Percentiles rank a stretch among this genome's conserved stretches.
phyloP scores from a whole-genome alignment of 148 eudicot genomes.

The Chenopodium quinoa region DNA sequence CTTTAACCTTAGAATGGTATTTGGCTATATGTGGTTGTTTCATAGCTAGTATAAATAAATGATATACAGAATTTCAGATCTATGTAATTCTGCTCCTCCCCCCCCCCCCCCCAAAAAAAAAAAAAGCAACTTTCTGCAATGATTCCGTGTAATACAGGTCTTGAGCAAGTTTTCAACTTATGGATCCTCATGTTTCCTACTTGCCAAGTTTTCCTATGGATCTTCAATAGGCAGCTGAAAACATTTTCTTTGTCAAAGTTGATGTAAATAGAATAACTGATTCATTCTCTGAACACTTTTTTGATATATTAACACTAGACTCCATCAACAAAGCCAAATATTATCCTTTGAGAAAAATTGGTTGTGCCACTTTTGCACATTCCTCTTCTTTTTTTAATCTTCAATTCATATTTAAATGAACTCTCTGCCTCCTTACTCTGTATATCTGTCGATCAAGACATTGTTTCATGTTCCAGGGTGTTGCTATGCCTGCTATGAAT shows the following conservation, averaged over 20 bases:
- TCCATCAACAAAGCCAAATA: not conserved
- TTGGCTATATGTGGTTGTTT: not conserved
- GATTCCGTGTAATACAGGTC: not conserved
- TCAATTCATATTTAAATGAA: not conserved
- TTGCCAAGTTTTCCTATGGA: not conserved
- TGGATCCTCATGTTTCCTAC: not conserved
- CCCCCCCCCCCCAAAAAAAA: no score
- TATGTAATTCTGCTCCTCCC: not conserved
- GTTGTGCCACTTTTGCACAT: not conserved
- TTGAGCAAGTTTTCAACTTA: not conserved
- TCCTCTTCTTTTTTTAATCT: not conserved
- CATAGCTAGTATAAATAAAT: not conserved
- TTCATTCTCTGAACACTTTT: not conserved
- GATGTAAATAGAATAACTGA: not conserved
- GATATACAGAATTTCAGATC: not conserved
- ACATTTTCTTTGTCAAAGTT: not conserved
- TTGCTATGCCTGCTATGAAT: conserved; percentile 99
- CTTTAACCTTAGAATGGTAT: not conserved
- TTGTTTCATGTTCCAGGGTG: conserved; percentile 65
- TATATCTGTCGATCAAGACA: not conserved
- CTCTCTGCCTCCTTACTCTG: not conserved
- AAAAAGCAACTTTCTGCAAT: not conserved
- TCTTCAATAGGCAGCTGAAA: not conserved
- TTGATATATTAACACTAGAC: not conserved
- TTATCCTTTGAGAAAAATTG: not conserved